Conservation (phyloP, 306 rosid genomes). For the Begonia loranthoides region DNA sequence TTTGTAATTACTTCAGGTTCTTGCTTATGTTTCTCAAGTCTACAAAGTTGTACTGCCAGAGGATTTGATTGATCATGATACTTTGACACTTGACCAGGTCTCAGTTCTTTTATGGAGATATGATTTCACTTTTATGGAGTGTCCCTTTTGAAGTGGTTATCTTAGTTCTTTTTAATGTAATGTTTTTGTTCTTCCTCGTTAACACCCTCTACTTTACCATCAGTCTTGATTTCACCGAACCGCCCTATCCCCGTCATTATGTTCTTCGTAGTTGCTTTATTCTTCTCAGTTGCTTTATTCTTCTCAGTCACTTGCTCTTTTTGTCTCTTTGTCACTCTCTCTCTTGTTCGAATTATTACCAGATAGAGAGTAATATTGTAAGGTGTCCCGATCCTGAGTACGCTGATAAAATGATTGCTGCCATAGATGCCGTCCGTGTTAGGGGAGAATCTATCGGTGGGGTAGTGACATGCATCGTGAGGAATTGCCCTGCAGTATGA, state of each 20-base stretch:
- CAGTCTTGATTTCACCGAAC: no score
- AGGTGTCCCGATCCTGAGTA: constrained; percentile 92
- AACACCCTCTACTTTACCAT: no score
- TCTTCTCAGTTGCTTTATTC: no score
- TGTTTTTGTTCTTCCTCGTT: no score
- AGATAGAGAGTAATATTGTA: constrained; percentile 90
- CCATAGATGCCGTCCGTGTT: constrained; percentile 74
- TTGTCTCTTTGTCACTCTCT: no score
- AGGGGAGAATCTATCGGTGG: constrained; percentile 93
- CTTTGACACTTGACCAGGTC: constrained; percentile 61
- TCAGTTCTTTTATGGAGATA: background rate
- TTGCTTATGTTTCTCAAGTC: constrained; percentile 97
- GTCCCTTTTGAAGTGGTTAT: no score
- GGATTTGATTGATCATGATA: constrained; percentile 43
- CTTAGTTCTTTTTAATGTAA: no score
- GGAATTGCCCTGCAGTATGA: constrained; percentile 76
- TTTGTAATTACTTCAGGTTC: constrained; percentile 30
- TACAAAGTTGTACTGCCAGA: constrained; percentile 67
- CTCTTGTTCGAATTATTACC: constrained; percentile 10
- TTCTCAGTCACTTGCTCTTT: no score
- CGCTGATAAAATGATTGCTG: constrained; percentile 93
- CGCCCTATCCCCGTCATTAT: no score
- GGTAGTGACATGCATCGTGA: constrained; percentile 83
- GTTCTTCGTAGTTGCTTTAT: no score
- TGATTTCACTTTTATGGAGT: no score